Percentiles rank a stretch among this genome's conserved stretches.
Conservation (phyloP, 2,329 filamentous ascomycete species). For the Clonostachys solani region DNA sequence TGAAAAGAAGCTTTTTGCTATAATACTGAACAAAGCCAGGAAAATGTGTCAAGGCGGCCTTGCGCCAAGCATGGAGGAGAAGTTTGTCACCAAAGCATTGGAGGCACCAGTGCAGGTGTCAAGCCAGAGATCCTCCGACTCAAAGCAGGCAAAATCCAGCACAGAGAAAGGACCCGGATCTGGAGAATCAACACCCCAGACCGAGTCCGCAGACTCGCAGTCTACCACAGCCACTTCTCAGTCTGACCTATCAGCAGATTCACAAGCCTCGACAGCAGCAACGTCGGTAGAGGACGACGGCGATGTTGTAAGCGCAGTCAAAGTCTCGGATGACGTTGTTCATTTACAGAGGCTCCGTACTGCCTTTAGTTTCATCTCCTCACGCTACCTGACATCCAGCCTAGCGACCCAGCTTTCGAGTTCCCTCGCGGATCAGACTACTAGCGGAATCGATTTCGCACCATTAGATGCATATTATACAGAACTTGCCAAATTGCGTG, state of each 20-base stretch:
- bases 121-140: constrained; percentile 51
- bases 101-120: constrained; percentile 67
- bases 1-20: constrained; percentile 61
- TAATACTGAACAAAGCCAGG: constrained; percentile 68
- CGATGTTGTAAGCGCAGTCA: constrained; percentile 29
- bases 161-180: constrained; percentile 7
- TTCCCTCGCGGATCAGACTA: constrained; percentile 27
- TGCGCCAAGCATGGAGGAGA: constrained; percentile 79
- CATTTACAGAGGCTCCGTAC: constrained; percentile 61
- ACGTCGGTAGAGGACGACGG: constrained; percentile 32
- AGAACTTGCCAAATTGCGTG: constrained; percentile 61
- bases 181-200: constrained; percentile 9
- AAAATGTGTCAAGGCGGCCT: constrained; percentile 61
- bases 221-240: constrained; percentile 17
- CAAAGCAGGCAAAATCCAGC: constrained; percentile 6
- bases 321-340: constrained; percentile 42
- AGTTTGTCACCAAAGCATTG: constrained; percentile 71
- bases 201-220: constrained; percentile 17
- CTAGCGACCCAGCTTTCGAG: constrained; percentile 37
- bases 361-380: constrained; percentile 60
- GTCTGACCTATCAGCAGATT: constrained; percentile 20
- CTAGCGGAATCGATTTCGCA: constrained; percentile 54
- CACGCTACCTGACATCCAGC: constrained; percentile 50
- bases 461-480: constrained; percentile 68
- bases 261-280: constrained; percentile 37